phyloP scores from a whole-genome alignment of 495 filamentous ascomycete genomes.

The Melanomma pulvis-pyrius region DNA sequence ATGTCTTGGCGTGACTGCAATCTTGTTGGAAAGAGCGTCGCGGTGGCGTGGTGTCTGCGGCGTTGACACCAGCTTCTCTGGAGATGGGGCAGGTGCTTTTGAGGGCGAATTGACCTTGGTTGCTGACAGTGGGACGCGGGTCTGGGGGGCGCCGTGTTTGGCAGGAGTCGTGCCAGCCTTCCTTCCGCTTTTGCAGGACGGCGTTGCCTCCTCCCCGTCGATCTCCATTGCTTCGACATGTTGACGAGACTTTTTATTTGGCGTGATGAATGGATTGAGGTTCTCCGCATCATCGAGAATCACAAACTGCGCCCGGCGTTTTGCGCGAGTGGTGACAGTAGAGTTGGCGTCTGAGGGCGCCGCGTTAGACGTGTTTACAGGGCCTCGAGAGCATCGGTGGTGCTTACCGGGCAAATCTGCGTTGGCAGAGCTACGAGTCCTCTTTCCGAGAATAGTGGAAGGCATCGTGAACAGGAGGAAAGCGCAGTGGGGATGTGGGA shows the following conservation, averaged over 20 bases:
- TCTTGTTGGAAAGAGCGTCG: conserved; percentile 63
- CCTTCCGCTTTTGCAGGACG: conserved; percentile 24
- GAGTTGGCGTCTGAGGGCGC: conserved; percentile 23
- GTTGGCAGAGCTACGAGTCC: conserved; percentile 55
- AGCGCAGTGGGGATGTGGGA: neutral
- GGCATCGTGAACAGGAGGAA: conserved; percentile 55
- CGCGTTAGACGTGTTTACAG: conserved; percentile 34
- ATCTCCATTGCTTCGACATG: conserved; percentile 42
- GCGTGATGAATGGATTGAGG: conserved; percentile 52
- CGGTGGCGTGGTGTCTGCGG: conserved; percentile 70
- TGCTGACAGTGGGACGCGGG: conserved; percentile 38
- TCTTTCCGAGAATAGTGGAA: conserved; percentile 71
- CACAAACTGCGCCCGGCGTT: conserved; percentile 59
- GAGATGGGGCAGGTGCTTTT: conserved; percentile 37
- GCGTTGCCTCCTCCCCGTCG: conserved; percentile 46
- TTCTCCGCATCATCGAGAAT: conserved; percentile 57
- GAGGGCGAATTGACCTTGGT: conserved; percentile 42
- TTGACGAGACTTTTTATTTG: conserved; percentile 19
- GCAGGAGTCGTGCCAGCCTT: conserved; percentile 35
- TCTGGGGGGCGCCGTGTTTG: conserved; percentile 42
- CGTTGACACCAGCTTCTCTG: conserved; percentile 41
- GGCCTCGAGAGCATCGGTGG: conserved; percentile 23
- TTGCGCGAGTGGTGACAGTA: conserved; percentile 56
- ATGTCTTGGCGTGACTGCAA: conserved; percentile 70
- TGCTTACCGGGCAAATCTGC: conserved; percentile 61